These are phyloP conservation scores for Globisporangium spiculum DNA, from an alignment of 352 stramenopile species.

Conservation along the genomic window DNA sequence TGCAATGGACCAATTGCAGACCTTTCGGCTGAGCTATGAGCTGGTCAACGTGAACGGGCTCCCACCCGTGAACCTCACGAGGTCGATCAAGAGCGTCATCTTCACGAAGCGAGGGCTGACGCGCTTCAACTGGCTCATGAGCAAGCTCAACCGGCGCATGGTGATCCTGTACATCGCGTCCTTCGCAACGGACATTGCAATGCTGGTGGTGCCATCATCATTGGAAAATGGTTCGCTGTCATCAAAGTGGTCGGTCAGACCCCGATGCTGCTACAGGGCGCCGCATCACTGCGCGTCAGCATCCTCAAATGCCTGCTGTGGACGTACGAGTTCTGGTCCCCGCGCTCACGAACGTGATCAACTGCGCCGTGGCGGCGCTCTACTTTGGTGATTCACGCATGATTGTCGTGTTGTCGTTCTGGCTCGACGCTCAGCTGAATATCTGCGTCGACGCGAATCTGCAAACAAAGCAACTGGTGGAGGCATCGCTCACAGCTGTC, in stretches of 20 bases:
- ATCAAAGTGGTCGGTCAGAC: background rate
- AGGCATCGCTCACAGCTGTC: background rate
- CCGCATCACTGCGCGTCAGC: slow-evolving; percentile 10
- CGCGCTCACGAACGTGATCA: slow-evolving; percentile 14
- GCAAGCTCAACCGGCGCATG: background rate
- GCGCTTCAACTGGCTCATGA: background rate
- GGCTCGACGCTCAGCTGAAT: slow-evolving; percentile 5
- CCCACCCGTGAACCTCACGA: background rate
- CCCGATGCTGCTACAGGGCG: background rate
- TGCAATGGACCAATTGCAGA: too few species aligned
- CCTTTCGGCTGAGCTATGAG: background rate
- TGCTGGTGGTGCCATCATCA: background rate
- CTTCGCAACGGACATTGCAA: background rate
- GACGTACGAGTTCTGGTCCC: slow-evolving; percentile 46
- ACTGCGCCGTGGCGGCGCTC: slow-evolving; percentile 6
- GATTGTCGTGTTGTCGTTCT: background rate
- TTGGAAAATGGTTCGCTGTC: slow-evolving; percentile 6
- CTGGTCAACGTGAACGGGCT: slow-evolving; percentile 7
- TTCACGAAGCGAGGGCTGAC: background rate
- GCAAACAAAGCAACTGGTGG: background rate
- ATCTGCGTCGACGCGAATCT: slow-evolving; percentile 9
- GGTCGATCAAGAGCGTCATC: slow-evolving; percentile 5
- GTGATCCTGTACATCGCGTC: background rate
- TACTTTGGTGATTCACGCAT: slow-evolving; percentile 6
- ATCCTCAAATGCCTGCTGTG: slow-evolving; percentile 22